phyloP scores from a whole-genome alignment of 371 early-diverging fungal species.

The Mucor circinelloides region DNA sequence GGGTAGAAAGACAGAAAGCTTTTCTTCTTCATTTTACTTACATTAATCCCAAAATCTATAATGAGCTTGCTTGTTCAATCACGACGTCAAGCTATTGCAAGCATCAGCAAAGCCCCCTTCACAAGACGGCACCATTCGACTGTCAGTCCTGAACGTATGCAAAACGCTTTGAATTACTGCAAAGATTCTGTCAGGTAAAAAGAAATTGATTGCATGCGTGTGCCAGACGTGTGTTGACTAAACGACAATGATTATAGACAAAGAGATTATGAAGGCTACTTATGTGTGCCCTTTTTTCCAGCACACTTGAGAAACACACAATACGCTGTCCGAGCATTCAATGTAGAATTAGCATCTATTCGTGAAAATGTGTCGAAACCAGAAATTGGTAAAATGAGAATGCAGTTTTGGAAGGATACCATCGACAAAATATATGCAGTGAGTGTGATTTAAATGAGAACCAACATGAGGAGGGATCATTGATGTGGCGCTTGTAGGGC shows the following conservation, averaged over 20 bases:
- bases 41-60: not conserved
- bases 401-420: slow-evolving; percentile 83
- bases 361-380: slow-evolving; percentile 73
- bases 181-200: slow-evolving; percentile 46
- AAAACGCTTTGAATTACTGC: slow-evolving; percentile 37
- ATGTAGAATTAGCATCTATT: slow-evolving; percentile 82
- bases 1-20: not conserved
- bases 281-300: slow-evolving; percentile 78
- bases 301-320: slow-evolving; percentile 57
- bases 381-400: slow-evolving; percentile 77
- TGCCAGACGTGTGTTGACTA: not conserved
- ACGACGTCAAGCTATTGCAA: not conserved
- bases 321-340: slow-evolving; percentile 86
- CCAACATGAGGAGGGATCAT: not conserved
- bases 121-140: not conserved
- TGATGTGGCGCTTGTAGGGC: slow-evolving; percentile 41
- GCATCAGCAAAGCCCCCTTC: not conserved
- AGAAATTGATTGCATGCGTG: not conserved
- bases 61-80: not conserved
- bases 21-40: not conserved
- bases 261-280: slow-evolving; percentile 79
- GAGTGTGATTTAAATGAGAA: not conserved
- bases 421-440: slow-evolving; percentile 74
- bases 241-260: slow-evolving; percentile 28
- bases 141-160: slow-evolving; percentile 18